phyloP scores from a whole-genome alignment of 2,329 filamentous ascomycete genomes.

The Xylariomycetidae sp. region DNA sequence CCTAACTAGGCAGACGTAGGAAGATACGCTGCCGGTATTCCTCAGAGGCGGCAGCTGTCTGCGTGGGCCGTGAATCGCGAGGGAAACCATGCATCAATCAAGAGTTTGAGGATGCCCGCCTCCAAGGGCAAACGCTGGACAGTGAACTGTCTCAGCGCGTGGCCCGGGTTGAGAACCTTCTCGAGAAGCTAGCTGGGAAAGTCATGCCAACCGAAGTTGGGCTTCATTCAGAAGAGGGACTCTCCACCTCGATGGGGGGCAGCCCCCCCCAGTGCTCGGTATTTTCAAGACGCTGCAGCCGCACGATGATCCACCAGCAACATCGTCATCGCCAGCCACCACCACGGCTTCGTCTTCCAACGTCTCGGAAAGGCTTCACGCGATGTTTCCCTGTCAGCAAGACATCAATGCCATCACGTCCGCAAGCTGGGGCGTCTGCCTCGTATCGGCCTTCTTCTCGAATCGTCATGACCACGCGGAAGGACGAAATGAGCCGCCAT shows the following conservation, averaged over 20 bases:
- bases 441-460: conserved; percentile 25
- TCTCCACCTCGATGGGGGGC: conserved; percentile 22
- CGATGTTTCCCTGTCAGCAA: conserved; percentile 28
- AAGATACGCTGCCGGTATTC: conserved; percentile 43
- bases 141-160: conserved; percentile 36
- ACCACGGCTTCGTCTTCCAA: conserved; percentile 18
- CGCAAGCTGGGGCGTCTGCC: conserved; percentile 20
- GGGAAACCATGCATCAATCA: conserved; percentile 38
- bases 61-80: conserved; percentile 37
- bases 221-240: conserved; percentile 18
- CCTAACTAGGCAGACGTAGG: conserved; percentile 31
- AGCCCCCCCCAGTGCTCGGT: too few species aligned
- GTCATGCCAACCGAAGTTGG: conserved; percentile 25
- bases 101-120: conserved; percentile 34
- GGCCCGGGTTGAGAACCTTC: conserved; percentile 39
- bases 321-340: background rate
- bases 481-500: conserved; percentile 16
- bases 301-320: background rate
- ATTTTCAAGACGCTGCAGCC: background rate
- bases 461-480: conserved; percentile 17
- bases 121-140: conserved; percentile 26
- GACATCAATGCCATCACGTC: conserved; percentile 27
- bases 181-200: conserved; percentile 38
- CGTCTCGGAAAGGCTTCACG: conserved; percentile 26
- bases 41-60: conserved; percentile 31